phyloP scores from a whole-genome alignment of 257 asterid species.

The Primulina eburnea region DNA sequence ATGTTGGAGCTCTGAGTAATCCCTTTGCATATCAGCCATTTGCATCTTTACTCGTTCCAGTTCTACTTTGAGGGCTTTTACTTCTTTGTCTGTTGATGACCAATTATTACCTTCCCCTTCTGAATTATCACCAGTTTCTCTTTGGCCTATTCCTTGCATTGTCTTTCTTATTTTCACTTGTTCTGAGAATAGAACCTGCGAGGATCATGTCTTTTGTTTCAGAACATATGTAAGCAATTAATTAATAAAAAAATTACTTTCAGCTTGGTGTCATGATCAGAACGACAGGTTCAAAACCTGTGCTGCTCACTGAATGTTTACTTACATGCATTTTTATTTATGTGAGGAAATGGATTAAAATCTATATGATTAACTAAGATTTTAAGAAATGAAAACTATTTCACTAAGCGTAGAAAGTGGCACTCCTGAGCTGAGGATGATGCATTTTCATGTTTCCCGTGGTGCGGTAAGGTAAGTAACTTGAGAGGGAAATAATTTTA shows the following conservation, averaged over 20 bases:
- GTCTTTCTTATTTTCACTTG: slow-evolving; percentile 63
- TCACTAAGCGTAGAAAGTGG: too few species aligned
- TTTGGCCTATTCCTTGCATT: slow-evolving; percentile 45
- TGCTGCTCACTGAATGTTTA: too few species aligned
- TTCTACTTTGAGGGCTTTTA: slow-evolving; percentile 57
- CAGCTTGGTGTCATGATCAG: neutral
- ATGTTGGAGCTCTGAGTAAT: slow-evolving; percentile 55
- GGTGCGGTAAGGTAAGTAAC: too few species aligned
- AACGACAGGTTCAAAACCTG: neutral
- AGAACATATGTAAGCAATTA: neutral
- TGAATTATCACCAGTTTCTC: slow-evolving; percentile 41
- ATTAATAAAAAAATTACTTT: too few species aligned
- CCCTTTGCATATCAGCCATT: slow-evolving; percentile 57
- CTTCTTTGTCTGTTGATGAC: slow-evolving; percentile 59
- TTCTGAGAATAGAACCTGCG: slow-evolving; percentile 76
- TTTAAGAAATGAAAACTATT: too few species aligned
- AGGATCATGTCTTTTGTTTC: slow-evolving; percentile 27
- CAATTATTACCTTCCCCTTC: slow-evolving; percentile 40
- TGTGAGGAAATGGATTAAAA: too few species aligned
- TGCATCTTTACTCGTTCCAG: slow-evolving; percentile 52
- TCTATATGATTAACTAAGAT: too few species aligned
- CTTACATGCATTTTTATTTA: too few species aligned
- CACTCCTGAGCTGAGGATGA: too few species aligned
- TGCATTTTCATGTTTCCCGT: too few species aligned
- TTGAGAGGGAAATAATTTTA: neutral